Evolutionary conservation across 2,329 filamentous ascomycete species (phyloP).

Genomic region (Neoascochyta sp.): DNA sequence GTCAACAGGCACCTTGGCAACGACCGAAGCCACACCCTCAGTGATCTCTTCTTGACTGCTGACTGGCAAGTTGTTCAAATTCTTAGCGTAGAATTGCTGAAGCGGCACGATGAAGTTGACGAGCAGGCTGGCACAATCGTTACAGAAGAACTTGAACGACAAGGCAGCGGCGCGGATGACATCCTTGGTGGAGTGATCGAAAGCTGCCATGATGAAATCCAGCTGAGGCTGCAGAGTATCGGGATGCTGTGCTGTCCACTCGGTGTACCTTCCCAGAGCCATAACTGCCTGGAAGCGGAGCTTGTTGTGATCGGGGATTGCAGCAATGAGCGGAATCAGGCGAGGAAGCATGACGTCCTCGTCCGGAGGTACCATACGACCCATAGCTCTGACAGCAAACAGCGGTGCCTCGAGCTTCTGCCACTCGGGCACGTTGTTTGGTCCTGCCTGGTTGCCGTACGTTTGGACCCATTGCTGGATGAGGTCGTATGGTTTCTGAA

Average conservation of each 20-base stretch:
- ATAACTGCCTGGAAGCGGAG: constrained; percentile 98
- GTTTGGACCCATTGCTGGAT: constrained; percentile 86
- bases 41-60: constrained; percentile 93
- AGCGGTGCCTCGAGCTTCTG: constrained; percentile 92
- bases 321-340: constrained; percentile 87
- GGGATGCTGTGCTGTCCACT: constrained; percentile 93
- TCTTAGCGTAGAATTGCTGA: constrained; percentile 86
- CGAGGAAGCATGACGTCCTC: constrained; percentile 84
- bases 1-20: constrained; percentile 76
- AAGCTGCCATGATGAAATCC: constrained; percentile 91
- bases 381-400: constrained; percentile 93
- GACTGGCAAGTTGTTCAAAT: constrained; percentile 79
- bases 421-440: constrained; percentile 82
- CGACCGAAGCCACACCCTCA: constrained; percentile 87
- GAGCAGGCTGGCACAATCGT: constrained; percentile 84
- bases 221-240: constrained; percentile 90
- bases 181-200: constrained; percentile 82
- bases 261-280: constrained; percentile 93
- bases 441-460: constrained; percentile 71
- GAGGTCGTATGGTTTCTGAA: constrained; percentile 79
- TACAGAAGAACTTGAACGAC: constrained; percentile 95
- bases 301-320: constrained; percentile 94
- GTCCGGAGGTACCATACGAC: constrained; percentile 88
- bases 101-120: constrained; percentile 79
- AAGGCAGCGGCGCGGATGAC: constrained; percentile 88